Base-by-base conservation (phyloP, 179 eudicot genomes). In the Patellifolia procumbens region DNA sequence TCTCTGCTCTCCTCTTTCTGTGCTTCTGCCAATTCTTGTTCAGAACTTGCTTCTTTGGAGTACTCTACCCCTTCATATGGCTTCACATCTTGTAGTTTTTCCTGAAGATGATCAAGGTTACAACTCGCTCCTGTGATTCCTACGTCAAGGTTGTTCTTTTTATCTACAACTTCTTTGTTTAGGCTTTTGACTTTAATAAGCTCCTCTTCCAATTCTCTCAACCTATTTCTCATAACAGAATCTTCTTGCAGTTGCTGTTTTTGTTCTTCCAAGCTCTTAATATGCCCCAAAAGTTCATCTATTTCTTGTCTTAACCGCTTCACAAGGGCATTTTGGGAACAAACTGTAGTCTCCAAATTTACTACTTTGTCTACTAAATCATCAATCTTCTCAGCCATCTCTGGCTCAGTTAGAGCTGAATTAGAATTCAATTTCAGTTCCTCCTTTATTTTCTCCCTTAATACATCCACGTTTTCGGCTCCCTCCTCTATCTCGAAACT, bases 371-470 rank as follows among this genome's bases (percentile, higher is more conserved):
- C 93, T n/a, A 90, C 97, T 51, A 95, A 80, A 66, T 89, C 88
- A 70, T 95, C 95, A 9, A 95, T 87, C 79, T 93, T 95, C 78
- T 95, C 97, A 26, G 92, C 90, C 77, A 95, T 76, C 67, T 91
- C 92, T n/a, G 88, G 84, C 82, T 88, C 87, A 6, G 93, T 86
- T 72, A 92, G 72, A 68, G 78, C 58, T 34, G 74, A 34, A 22
- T 77, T 71, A 37, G 87, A 83, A 71, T 82, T 72, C 29, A 48
- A 62, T 68, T 68, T 78, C 68, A 90, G 53, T 53, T 87, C 87
- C 74, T 86, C 89, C 80, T 78, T 81, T n/a, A 88, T 85, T 29
- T 77, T 86, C 61, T 78, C 81, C 61, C 80, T 81, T 20, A 87
- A 28, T 29, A 49, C 53, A 55, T 86, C 91, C 15, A 73, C 63